Evolutionary conservation across 169 alveolate species (phyloP), one percentile per base, ranked within the genome.

Genomic region (Condylostoma magnum): DNA sequence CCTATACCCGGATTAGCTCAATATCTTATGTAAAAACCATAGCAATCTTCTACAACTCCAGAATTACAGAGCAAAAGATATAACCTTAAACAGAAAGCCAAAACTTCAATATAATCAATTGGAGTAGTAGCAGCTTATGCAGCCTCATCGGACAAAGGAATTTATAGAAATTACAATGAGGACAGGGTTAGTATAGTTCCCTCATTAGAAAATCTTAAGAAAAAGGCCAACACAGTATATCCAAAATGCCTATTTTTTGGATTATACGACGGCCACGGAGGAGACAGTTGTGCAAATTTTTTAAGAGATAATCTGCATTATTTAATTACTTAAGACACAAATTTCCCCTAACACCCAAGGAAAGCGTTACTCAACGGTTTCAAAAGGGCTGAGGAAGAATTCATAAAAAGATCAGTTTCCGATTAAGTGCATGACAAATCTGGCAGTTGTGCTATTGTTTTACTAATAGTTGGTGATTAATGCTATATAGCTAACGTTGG

Each of bases 241-340:
- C 93, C 93, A 0, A 77, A 83, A 58, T 81, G 83, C 37, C 80
- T 82, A 41, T 91, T 80, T 66, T 87, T 83, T 72, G 96, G 93
- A 2, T 75, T 92, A 6, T 92, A 82, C 73, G 96, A 92, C 82
- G 96, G 96, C 0, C 96, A 92, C 83, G 94, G 95, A 1, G 96
- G 96, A 8, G 55, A 69, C 34, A 84, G 82, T 0, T 89, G 95
- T 68, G 76, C 95, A 38, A 88, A 86, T 37, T 92, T 69, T 66
- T 77, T 92, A 43, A 83, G 89, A 68, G 90, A 92, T 41, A 83
- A 92, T 65, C 69, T 92, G 25, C 94, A 86, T 63, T 27, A 67
- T 27, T 83, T 69, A 48, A 83, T 89, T 31, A 65, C 70, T 25
- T 55, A 69, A 47, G 80, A 82, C 44, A 71, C 80, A 15, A 36